A percentile compares a stretch with the other conserved stretches of the same genome.
Conservation (phyloP, 257 asterid genomes). For the Ehretia macrophylla region DNA sequence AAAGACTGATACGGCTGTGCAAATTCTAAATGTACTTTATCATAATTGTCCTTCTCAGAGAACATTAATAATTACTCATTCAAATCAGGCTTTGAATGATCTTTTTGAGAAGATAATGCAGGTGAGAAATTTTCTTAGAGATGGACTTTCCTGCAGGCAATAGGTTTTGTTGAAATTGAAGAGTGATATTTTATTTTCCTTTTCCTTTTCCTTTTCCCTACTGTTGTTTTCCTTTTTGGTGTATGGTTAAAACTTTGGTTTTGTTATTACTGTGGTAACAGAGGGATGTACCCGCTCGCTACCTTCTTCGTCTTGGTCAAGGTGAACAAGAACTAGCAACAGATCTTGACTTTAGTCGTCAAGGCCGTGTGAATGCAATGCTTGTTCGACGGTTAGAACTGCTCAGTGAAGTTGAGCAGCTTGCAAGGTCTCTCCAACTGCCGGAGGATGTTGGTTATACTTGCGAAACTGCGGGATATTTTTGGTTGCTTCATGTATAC, state of each 20-base stretch:
- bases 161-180: too few species aligned
- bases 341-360: constrained; percentile 98
- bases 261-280: constrained; percentile 13
- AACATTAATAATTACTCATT: constrained; percentile 94
- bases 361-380: constrained; percentile 99
- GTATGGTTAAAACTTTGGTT: too few species aligned
- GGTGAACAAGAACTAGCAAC: constrained; percentile 99
- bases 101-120: constrained; percentile 99
- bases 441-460: constrained; percentile 99
- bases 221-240: background rate
- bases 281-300: constrained; percentile 99
- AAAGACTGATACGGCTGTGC: constrained; percentile 98
- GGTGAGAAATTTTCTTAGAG: constrained; percentile 27
- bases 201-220: background rate
- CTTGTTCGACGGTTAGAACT: constrained; percentile 90
- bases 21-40: constrained; percentile 87
- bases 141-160: background rate
- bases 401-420: constrained; percentile 92
- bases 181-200: too few species aligned
- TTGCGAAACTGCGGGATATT: constrained; percentile 96
- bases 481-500: constrained; percentile 96
- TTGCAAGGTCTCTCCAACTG: constrained; percentile 83
- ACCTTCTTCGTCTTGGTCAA: constrained; percentile 98
- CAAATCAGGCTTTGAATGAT: constrained; percentile 97
- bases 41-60: constrained; percentile 99